A percentile compares a stretch with the other conserved stretches of the same genome.
phyloP scores from a whole-genome alignment of 2,329 filamentous ascomycete species.

The Massarina eburnea region DNA sequence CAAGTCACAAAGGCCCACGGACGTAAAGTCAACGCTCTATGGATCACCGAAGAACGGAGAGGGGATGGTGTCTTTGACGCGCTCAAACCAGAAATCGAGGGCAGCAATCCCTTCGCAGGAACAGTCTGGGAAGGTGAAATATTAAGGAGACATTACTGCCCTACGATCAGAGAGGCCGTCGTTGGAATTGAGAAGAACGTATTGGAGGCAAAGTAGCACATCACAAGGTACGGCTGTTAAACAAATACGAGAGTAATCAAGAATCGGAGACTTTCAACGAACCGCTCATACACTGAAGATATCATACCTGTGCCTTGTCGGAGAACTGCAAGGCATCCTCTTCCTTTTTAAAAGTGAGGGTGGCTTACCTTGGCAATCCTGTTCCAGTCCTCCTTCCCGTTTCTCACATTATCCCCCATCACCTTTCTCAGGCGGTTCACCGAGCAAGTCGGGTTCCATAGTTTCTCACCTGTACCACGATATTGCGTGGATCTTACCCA shows the following conservation, averaged over 20 bases:
- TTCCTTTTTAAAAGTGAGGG: not conserved
- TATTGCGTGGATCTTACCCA: too few relatives aligned
- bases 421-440: too few relatives aligned
- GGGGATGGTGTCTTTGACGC: slow-evolving; percentile 87
- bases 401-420: too few relatives aligned
- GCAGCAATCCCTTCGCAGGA: slow-evolving; percentile 84
- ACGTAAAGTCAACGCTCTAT: slow-evolving; percentile 79
- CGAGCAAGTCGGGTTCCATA: too few relatives aligned
- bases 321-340: not conserved
- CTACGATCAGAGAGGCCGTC: slow-evolving; percentile 76
- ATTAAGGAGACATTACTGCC: slow-evolving; percentile 80
- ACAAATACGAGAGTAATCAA: not conserved
- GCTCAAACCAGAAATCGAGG: slow-evolving; percentile 70
- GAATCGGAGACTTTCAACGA: not conserved
- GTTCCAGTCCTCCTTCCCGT: not conserved
- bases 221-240: not conserved
- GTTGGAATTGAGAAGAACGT: slow-evolving; percentile 36
- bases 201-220: slow-evolving; percentile 25
- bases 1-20: slow-evolving; percentile 81
- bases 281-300: not conserved
- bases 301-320: not conserved
- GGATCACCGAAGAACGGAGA: slow-evolving; percentile 91
- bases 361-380: not conserved
- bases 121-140: slow-evolving; percentile 95
- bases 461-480: too few relatives aligned